A percentile compares a stretch with the other conserved stretches of the same genome.
Evolutionary conservation across 1,284 basidiomycete genomes (phyloP).

Genomic region (Tausonia pullulans): DNA sequence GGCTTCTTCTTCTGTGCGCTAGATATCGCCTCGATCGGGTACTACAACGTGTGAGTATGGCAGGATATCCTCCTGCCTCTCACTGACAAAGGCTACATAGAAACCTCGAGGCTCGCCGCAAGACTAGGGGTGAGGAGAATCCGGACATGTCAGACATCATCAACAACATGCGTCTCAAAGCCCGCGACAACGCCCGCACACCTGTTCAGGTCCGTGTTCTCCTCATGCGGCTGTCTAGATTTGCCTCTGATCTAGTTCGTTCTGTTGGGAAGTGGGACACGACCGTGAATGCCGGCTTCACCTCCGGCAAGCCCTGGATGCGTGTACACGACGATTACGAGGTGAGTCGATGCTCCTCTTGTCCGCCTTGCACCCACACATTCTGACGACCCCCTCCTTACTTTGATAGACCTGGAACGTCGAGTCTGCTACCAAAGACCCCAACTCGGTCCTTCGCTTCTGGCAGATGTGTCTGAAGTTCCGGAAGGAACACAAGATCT

Average conservation of each 20-base stretch:
- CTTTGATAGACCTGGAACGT: neutral
- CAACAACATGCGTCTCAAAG: constrained; percentile 11
- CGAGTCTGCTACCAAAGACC: constrained; percentile 20
- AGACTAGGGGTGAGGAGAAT: constrained; percentile 5
- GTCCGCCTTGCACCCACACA: neutral
- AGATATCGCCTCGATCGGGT: neutral
- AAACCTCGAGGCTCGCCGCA: neutral
- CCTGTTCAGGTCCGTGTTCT: constrained; percentile 2
- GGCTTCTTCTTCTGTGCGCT: neutral
- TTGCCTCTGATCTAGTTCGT: neutral
- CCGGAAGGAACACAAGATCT: constrained; percentile 28
- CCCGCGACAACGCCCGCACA: constrained; percentile 12
- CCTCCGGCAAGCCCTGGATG: constrained; percentile 17
- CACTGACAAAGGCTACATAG: no score
- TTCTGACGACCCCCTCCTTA: neutral
- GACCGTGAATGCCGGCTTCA: constrained; percentile 15
- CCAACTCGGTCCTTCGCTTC: constrained; percentile 26
- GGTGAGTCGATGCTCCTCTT: constrained; percentile 13
- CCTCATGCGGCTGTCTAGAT: neutral
- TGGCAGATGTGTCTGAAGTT: constrained; percentile 29
- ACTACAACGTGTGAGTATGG: no score
- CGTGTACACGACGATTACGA: constrained; percentile 13
- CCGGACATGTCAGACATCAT: constrained; percentile 18
- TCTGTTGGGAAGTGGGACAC: neutral
- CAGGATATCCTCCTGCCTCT: no score